These are phyloP conservation scores for Kodamaea neixiangensis DNA, from an alignment of 805 yeast genomes.

Conservation along the genomic window DNA sequence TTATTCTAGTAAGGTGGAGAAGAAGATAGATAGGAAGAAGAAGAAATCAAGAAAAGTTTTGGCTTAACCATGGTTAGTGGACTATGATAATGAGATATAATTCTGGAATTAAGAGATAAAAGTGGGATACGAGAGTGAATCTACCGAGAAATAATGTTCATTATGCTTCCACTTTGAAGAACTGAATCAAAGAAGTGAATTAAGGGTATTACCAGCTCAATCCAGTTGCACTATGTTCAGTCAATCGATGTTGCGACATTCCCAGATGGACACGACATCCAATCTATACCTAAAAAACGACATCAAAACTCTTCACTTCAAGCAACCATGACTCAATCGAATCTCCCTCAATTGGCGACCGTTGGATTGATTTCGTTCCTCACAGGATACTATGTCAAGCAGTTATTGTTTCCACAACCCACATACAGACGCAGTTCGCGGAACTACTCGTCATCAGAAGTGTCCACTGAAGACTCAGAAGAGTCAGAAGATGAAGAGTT, in stretches of 20 bases:
- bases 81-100: no score
- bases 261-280: no score
- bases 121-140: no score
- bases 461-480: constrained; percentile 27
- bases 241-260: no score
- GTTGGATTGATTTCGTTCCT: constrained; percentile 38
- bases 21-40: constrained; percentile 46
- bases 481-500: constrained; percentile 42
- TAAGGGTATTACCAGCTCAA: no score
- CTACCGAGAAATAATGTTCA: no score
- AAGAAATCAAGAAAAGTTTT: constrained; percentile 31
- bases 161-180: no score
- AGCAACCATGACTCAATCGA: constrained; percentile 10
- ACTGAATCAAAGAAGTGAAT: no score
- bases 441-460: constrained; percentile 4
- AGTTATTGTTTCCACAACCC: constrained; percentile 14
- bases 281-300: neutral
- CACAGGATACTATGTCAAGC: constrained; percentile 37
- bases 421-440: neutral
- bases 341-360: constrained; percentile 27
- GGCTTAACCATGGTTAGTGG: no score
- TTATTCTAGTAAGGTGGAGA: constrained; percentile 45
- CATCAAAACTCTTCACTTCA: neutral
- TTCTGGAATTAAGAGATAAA: no score
- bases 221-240: no score